Percentiles rank a stretch among this genome's conserved stretches.
These are phyloP conservation scores for Orbilia quercus DNA, from an alignment of 2,329 filamentous ascomycete species.

Conservation along the genomic window DNA sequence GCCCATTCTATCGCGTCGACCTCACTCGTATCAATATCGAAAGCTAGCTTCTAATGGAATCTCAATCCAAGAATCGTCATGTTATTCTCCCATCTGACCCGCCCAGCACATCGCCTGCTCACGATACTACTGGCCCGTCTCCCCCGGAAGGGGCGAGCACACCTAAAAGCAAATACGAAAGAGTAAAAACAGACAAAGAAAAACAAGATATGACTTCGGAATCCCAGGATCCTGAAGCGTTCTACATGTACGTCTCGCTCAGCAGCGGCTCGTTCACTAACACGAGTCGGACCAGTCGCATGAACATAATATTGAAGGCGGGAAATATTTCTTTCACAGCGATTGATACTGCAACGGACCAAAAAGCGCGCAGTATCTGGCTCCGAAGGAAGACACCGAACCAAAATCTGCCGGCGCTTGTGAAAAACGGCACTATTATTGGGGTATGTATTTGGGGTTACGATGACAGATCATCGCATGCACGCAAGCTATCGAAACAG, in stretches of 20 bases:
- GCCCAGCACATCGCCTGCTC: too few species aligned
- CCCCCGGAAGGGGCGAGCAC: neutral
- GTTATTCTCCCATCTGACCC: slow-evolving; percentile 10
- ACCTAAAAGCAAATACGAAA: neutral
- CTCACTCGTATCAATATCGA: neutral
- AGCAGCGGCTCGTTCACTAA: slow-evolving; percentile 96
- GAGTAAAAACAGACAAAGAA: too few species aligned
- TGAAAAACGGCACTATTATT: slow-evolving; percentile 85
- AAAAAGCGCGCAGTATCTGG: slow-evolving; percentile 89
- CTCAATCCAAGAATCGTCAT: neutral
- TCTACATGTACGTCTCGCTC: slow-evolving; percentile 96
- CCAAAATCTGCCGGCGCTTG: slow-evolving; percentile 86
- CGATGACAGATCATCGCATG: neutral
- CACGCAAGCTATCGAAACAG: neutral
- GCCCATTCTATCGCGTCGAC: neutral
- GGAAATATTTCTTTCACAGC: slow-evolving; percentile 95
- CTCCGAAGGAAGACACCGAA: slow-evolving; percentile 80
- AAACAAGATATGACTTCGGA: slow-evolving; percentile 44
- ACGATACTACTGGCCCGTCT: slow-evolving; percentile 5
- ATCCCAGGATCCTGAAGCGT: slow-evolving; percentile 70
- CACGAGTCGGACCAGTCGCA: slow-evolving; percentile 91
- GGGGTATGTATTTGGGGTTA: slow-evolving; percentile 72
- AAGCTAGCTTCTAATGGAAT: slow-evolving; percentile 4
- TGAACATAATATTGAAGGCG: slow-evolving; percentile 94
- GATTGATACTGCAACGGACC: slow-evolving; percentile 89